A percentile compares a stretch with the other conserved stretches of the same genome.
Evolutionary conservation across 2,329 filamentous ascomycete genomes (phyloP).

Genomic region (Helotiales sp.): DNA sequence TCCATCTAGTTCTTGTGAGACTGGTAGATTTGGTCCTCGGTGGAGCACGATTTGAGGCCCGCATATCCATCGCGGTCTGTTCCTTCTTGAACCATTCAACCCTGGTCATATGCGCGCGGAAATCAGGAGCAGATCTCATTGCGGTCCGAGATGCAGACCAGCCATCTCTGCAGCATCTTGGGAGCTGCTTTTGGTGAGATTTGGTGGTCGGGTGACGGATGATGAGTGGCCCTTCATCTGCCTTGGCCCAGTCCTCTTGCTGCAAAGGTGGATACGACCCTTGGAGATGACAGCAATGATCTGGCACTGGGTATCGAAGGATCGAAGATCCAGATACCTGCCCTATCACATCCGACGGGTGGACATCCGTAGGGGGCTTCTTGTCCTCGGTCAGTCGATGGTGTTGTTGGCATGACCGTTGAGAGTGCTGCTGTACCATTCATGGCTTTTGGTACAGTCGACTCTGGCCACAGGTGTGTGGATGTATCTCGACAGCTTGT

Average conservation of each 20-base stretch:
- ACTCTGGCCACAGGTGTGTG: not conserved
- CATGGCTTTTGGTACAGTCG: conserved; percentile 1
- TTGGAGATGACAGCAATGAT: not conserved
- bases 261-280: not conserved
- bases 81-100: not conserved
- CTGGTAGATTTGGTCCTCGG: not conserved
- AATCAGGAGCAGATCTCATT: conserved; percentile 7
- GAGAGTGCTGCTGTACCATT: not conserved
- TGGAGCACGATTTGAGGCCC: not conserved
- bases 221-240: not conserved
- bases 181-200: not conserved
- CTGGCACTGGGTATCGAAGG: not conserved
- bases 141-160: conserved; percentile 8
- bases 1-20: not conserved
- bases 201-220: conserved; percentile 5
- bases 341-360: not conserved
- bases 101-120: conserved; percentile 3
- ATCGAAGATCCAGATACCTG: conserved; percentile 7
- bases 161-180: conserved; percentile 1
- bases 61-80: not conserved
- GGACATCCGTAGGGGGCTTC: not conserved
- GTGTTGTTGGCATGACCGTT: conserved; percentile 1
- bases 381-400: not conserved
- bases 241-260: not conserved
- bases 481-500: not conserved